Percentiles rank a stretch among this genome's conserved stretches.
These are phyloP conservation scores for Paxillus ammoniavirescens DNA, from an alignment of 768 basidiomycete genomes.

Conservation along the genomic window DNA sequence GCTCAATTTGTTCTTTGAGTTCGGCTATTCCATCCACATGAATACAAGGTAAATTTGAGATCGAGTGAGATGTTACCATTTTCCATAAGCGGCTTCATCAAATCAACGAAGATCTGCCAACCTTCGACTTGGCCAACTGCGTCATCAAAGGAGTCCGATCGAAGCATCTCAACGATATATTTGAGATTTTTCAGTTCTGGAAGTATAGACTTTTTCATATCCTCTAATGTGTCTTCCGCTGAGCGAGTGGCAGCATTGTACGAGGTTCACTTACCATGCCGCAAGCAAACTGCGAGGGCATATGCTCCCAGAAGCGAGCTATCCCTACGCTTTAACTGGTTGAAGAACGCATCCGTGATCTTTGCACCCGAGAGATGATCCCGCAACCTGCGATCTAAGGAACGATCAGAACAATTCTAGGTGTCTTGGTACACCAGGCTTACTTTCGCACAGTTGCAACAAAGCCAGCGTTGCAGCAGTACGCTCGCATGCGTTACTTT, in stretches of 20 bases:
- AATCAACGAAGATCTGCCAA: conserved; percentile 22
- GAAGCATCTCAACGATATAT: conserved; percentile 23
- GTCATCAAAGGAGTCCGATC: conserved; percentile 23
- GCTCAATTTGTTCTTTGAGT: conserved; percentile 12
- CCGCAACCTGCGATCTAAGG: conserved; percentile 8
- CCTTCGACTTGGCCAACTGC: conserved; percentile 22
- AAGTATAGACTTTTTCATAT: conserved; percentile 12
- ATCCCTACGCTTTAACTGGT: conserved; percentile 14
- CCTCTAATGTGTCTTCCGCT: conserved; percentile 3
- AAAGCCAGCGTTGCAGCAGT: conserved; percentile 23
- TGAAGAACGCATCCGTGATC: conserved; percentile 12
- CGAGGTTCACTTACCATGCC: conserved; percentile 9
- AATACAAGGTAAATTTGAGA: neutral
- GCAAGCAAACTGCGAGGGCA: conserved; percentile 16
- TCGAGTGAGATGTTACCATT: conserved; percentile 6
- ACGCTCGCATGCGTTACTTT: conserved; percentile 11
- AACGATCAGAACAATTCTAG: neutral
- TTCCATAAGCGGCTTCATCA: conserved; percentile 9
- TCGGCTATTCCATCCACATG: conserved; percentile 6
- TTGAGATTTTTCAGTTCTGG: conserved; percentile 8
- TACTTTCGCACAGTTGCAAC: conserved; percentile 21
- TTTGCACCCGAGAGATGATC: conserved; percentile 4
- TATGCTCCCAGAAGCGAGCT: conserved; percentile 21
- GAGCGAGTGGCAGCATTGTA: neutral
- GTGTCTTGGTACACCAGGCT: neutral